These are phyloP conservation scores for Calonectria crousiana DNA, from an alignment of 2,329 filamentous ascomycete genomes.

Conservation along the genomic window DNA sequence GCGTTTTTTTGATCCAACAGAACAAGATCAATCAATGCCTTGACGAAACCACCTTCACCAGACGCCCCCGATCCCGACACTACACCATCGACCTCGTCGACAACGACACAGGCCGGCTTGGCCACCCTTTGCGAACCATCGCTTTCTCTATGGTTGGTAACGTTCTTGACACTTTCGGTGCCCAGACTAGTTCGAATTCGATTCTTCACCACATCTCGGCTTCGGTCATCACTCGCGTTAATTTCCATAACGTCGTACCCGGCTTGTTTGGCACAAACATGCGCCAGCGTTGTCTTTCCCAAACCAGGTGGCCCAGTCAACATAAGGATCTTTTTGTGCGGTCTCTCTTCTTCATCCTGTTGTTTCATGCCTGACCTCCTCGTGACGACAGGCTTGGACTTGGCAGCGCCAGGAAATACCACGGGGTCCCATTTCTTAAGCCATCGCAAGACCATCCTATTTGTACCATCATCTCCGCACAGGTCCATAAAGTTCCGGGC, in stretches of 20 bases:
- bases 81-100: slow-evolving; percentile 97
- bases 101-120: slow-evolving; percentile 90
- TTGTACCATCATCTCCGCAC: slow-evolving; percentile 93
- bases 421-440: slow-evolving; percentile 93
- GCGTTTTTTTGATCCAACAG: slow-evolving; percentile 85
- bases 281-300: slow-evolving; percentile 95
- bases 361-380: slow-evolving; percentile 57
- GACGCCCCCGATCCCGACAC: slow-evolving; percentile 81
- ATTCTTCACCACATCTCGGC: slow-evolving; percentile 88
- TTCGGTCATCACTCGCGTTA: slow-evolving; percentile 96
- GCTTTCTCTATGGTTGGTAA: slow-evolving; percentile 71
- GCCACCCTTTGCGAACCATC: slow-evolving; percentile 75
- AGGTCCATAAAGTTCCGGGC: slow-evolving; percentile 92
- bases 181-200: slow-evolving; percentile 92
- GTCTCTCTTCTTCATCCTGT: slow-evolving; percentile 75
- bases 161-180: slow-evolving; percentile 90
- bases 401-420: slow-evolving; percentile 85
- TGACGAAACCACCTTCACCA: slow-evolving; percentile 95
- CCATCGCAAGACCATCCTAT: slow-evolving; percentile 91
- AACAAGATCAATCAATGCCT: slow-evolving; percentile 92
- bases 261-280: slow-evolving; percentile 94
- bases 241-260: slow-evolving; percentile 98
- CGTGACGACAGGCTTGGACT: slow-evolving; percentile 62
- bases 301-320: slow-evolving; percentile 92
- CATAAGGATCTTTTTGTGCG: slow-evolving; percentile 88